Evolutionary conservation across 768 basidiomycete genomes (phyloP).

Genomic region (Rhodotorula sphaerocarpa): DNA sequence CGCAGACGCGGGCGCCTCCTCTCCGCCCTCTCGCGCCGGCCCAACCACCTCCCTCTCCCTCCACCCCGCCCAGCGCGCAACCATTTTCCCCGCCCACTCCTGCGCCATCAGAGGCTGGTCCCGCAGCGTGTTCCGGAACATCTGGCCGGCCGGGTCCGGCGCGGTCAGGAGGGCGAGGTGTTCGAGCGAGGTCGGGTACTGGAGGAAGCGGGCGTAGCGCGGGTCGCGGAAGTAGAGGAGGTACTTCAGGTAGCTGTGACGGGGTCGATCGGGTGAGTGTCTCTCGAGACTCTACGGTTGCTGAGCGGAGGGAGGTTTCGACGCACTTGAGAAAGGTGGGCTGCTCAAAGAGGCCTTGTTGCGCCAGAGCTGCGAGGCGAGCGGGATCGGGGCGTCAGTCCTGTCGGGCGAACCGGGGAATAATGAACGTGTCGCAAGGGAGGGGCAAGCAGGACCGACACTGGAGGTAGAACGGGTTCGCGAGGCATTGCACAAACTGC

Average conservation of each 20-base stretch:
- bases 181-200: slow-evolving; percentile 36
- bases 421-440: neutral
- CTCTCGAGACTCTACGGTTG: neutral
- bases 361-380: slow-evolving; percentile 27
- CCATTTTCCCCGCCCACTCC: slow-evolving; percentile 31
- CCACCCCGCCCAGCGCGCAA: slow-evolving; percentile 37
- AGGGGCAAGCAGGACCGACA: slow-evolving; percentile 6
- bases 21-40: too few relatives aligned
- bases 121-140: slow-evolving; percentile 24
- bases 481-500: slow-evolving; percentile 36
- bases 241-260: slow-evolving; percentile 34
- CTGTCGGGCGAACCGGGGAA: neutral
- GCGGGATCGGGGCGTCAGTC: neutral
- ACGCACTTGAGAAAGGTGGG: slow-evolving; percentile 33
- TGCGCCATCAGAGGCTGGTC: slow-evolving; percentile 25
- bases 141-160: slow-evolving; percentile 4
- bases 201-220: slow-evolving; percentile 35
- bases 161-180: slow-evolving; percentile 31
- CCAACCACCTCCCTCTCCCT: slow-evolving; percentile 19
- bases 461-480: slow-evolving; percentile 38
- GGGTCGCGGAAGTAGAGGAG: slow-evolving; percentile 33
- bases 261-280: neutral
- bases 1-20: too few relatives aligned
- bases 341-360: slow-evolving; percentile 29
- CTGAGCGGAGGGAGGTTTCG: neutral